Conservation (phyloP, 352 stramenopile species). For the Pythium brachiatum region DNA sequence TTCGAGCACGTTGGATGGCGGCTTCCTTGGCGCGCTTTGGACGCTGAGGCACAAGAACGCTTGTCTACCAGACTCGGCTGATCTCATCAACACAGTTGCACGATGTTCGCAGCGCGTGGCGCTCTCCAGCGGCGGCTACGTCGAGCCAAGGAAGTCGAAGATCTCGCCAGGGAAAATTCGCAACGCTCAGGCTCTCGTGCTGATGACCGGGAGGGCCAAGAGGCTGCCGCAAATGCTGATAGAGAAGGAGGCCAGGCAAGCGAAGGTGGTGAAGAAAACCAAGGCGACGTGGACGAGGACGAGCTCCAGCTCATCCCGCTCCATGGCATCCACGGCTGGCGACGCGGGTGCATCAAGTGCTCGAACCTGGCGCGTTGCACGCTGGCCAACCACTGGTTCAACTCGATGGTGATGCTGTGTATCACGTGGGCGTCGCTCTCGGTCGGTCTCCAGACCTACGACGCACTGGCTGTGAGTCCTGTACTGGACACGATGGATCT, state of each 20-base stretch:
- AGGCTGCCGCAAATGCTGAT: not conserved
- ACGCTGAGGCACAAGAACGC: not conserved
- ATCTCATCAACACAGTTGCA: not conserved
- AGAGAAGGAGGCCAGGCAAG: not conserved
- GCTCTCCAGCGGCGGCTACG: constrained; percentile 14
- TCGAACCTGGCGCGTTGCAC: constrained; percentile 41
- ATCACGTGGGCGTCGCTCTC: constrained; percentile 82
- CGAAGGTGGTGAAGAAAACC: constrained; percentile 14
- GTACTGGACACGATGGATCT: constrained; percentile 67
- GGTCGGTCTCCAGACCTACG: constrained; percentile 80
- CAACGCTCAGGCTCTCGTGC: not conserved
- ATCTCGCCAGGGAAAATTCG: not conserved
- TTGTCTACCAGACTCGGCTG: not conserved
- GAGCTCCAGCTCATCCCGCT: constrained; percentile 34
- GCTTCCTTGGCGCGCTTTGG: not conserved
- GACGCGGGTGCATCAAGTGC: constrained; percentile 32
- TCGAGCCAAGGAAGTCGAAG: constrained; percentile 1
- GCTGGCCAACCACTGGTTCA: constrained; percentile 59
- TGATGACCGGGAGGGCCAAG: not conserved
- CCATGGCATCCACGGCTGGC: constrained; percentile 30
- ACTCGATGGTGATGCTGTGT: constrained; percentile 66
- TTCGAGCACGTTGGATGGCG: not conserved
- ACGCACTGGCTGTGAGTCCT: constrained; percentile 33
- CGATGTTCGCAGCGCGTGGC: constrained; percentile 18
- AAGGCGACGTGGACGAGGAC: constrained; percentile 27